A percentile compares a stretch with the other conserved stretches of the same genome.
These are phyloP conservation scores for Tulasnella sp. DNA, from an alignment of 768 basidiomycete genomes.

Conservation along the genomic window DNA sequence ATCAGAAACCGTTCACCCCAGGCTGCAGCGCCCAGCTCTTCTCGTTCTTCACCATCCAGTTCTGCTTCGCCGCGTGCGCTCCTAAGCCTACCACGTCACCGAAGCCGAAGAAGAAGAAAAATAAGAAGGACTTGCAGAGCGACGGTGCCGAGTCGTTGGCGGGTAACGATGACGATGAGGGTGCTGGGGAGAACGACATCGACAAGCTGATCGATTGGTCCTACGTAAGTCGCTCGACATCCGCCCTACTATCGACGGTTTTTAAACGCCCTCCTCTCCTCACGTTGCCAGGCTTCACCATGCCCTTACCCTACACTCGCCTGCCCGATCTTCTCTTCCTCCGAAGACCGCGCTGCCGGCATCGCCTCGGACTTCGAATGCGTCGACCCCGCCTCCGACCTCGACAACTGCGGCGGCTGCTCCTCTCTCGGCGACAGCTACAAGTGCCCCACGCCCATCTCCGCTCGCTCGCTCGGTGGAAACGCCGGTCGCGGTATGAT, in stretches of 20 bases:
- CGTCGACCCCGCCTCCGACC: neutral
- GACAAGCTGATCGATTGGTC: neutral
- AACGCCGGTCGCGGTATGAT: neutral
- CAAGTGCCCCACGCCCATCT: neutral
- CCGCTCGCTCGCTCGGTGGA: neutral
- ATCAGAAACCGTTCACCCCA: neutral
- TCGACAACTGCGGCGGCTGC: slow-evolving; percentile 11
- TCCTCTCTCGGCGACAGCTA: neutral
- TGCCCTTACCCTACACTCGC: neutral
- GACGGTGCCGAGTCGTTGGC: neutral
- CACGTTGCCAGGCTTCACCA: neutral
- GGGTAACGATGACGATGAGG: neutral
- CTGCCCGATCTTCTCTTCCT: neutral
- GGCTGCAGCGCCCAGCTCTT: neutral
- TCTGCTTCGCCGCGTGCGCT: neutral
- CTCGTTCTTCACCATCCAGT: neutral
- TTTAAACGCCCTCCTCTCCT: neutral
- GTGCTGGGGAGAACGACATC: neutral
- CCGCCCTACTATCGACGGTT: too few species aligned
- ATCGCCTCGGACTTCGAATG: neutral
- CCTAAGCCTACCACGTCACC: neutral
- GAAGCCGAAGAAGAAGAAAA: neutral
- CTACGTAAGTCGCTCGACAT: neutral
- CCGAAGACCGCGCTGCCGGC: neutral
- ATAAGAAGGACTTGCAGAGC: neutral